Evolutionary conservation across 2,329 filamentous ascomycete genomes (phyloP), one percentile per base, ranked within the genome.

Genomic region (Stemphylium vesicarium): DNA sequence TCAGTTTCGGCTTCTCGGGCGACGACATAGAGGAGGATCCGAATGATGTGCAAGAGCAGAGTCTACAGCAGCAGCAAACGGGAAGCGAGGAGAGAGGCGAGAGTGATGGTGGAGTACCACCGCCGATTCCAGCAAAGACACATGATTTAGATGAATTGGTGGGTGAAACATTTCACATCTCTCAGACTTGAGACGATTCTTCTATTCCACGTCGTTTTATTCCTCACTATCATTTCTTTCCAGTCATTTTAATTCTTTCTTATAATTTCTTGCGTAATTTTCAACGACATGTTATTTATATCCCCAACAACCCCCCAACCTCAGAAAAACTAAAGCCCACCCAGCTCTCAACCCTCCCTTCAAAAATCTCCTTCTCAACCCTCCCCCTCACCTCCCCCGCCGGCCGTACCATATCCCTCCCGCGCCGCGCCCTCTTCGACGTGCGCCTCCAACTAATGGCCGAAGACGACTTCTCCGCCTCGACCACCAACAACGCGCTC

Each of bases 361-460:
- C 88, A 50, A 90, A 90, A 73, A 83, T 95, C 50, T 87, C 88
- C 15, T 94, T 88, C 75, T 81, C 83, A 64, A 81, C 81, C 11
- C 75, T 92, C 15, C 75, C 79, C 7, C 82, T 92, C 45, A 79
- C 81, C 16, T 82, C 88, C 4, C 87, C 88, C 38, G 80, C 84
- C 57, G 82, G 82, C 9, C 76, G 78, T 41, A 76, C 68, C 3
- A 70, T 88, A 9, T 75, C 74, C 33, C 79, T 95, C 7, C 90
- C 90, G 0, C 85, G 90, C 35, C 84, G 91, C 54, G 90, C 93
- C 72, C 80, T 95, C 40, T 94, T 90, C 85, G 91, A 95, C 70
- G 87, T 94, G 35, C 84, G 89, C 31, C 82, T 92, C 33, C 91
- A 95, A 78, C 79, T 95, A 54, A 92, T 94, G 87, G 89, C 89